These are phyloP conservation scores for Yarrowia osloensis DNA, from an alignment of 805 yeast genomes.

Conservation along the genomic window DNA sequence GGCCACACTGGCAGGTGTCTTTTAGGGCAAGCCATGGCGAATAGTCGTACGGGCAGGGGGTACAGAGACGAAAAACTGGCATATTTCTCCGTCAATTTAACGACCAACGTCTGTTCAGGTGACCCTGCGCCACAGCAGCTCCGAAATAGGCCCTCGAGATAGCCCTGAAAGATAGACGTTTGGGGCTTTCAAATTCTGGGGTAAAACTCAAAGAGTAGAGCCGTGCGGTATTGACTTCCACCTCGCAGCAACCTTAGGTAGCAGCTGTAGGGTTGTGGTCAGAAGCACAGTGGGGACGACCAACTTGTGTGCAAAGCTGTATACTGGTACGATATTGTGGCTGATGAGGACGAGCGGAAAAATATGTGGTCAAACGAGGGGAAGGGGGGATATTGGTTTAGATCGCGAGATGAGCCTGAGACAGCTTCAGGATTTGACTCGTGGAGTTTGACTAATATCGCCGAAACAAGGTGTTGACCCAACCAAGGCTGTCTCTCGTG, in stretches of 20 bases:
- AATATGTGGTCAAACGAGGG: background rate
- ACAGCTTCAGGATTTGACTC: no score
- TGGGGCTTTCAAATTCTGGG: background rate
- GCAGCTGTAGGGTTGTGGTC: background rate
- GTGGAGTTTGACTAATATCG: no score
- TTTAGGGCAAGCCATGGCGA: background rate
- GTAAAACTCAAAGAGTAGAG: slow-evolving; percentile 16
- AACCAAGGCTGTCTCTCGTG: no score
- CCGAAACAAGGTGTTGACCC: no score
- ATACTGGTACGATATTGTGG: background rate
- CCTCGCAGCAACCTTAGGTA: background rate
- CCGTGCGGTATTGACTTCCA: slow-evolving; percentile 14
- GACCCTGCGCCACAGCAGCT: background rate
- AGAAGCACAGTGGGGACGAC: background rate
- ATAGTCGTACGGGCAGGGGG: background rate
- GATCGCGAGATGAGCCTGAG: no score
- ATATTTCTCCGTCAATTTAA: background rate
- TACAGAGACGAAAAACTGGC: background rate
- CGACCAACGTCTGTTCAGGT: background rate
- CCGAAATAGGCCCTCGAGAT: background rate
- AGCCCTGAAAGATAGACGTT: background rate
- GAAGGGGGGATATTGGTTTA: background rate
- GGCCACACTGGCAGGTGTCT: background rate
- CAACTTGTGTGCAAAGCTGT: background rate
- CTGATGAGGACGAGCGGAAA: background rate